Conservation (phyloP, 169 alveolate genomes). For the Plasmodium gonderi region DNA sequence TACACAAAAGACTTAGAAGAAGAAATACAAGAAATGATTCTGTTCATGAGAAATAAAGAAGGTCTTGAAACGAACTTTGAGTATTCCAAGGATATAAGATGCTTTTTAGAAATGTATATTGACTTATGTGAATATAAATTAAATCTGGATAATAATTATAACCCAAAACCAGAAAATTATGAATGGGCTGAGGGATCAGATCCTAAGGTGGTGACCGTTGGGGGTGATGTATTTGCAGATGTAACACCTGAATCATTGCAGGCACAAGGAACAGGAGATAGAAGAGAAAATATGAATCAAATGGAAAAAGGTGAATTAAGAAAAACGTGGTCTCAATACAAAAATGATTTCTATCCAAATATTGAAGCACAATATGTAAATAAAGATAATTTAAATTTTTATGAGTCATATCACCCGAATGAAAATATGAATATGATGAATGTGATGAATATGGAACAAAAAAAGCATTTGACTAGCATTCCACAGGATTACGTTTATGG, state of each 20-base stretch:
- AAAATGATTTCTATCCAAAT: constrained; percentile 60
- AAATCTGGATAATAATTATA: constrained; percentile 63
- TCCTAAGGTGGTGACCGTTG: neutral
- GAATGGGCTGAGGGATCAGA: neutral
- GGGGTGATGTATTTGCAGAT: neutral
- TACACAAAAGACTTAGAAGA: constrained; percentile 68
- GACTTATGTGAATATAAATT: constrained; percentile 72
- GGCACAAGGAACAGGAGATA: neutral
- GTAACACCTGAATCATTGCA: neutral
- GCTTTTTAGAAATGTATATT: constrained; percentile 71
- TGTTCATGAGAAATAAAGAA: constrained; percentile 56
- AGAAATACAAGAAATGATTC: constrained; percentile 65
- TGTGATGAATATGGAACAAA: constrained; percentile 33
- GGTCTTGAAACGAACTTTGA: constrained; percentile 70
- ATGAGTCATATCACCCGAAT: constrained; percentile 35
- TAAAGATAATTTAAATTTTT: constrained; percentile 25
- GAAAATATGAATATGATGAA: constrained; percentile 20
- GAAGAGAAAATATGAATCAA: neutral
- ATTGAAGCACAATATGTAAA: constrained; percentile 70
- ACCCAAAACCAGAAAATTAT: constrained; percentile 71
- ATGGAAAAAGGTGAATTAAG: neutral
- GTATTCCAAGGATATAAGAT: constrained; percentile 44
- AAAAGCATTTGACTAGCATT: constrained; percentile 30
- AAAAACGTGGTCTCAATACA: constrained; percentile 71
- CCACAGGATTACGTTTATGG: constrained; percentile 72